Evolutionary conservation across 2,329 filamentous ascomycete species (phyloP).

Genomic region (Penicillium sp.): DNA sequence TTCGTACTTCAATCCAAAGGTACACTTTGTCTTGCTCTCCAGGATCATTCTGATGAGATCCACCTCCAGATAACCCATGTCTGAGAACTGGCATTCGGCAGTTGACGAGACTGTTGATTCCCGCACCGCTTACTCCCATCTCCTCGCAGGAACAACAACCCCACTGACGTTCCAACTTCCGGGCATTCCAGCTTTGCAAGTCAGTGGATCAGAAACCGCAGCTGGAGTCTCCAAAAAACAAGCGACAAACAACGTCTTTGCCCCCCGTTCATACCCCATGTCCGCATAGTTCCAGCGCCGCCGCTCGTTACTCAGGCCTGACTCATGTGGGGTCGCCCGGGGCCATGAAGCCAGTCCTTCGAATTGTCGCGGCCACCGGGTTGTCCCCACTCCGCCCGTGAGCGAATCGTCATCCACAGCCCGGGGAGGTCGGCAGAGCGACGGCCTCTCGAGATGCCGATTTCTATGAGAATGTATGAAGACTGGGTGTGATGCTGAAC

Average conservation of each 20-base stretch:
- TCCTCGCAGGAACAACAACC: not conserved
- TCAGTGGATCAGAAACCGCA: not conserved
- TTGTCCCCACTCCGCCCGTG: not conserved
- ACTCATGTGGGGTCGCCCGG: constrained; percentile 38
- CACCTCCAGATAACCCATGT: not conserved
- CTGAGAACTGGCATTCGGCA: not conserved
- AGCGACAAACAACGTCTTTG: not conserved
- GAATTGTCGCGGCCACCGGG: not conserved
- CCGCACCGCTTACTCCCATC: not conserved
- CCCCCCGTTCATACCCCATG: not conserved
- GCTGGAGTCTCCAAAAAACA: not conserved
- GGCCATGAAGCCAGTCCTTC: constrained; percentile 15
- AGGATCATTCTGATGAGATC: not conserved
- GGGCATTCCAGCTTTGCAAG: not conserved
- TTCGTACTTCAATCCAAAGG: no score
- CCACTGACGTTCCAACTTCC: not conserved
- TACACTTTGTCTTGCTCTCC: not conserved
- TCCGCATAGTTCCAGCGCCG: constrained; percentile 6
- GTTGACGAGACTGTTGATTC: not conserved
- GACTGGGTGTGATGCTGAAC: not conserved
- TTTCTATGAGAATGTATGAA: constrained; percentile 1
- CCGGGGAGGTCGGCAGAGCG: constrained; percentile 27
- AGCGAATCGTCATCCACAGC: constrained; percentile 6
- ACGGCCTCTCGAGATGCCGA: constrained; percentile 27
- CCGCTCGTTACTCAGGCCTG: constrained; percentile 32